phyloP scores from a whole-genome alignment of 495 filamentous ascomycete genomes.

The Parathielavia hyrcaniae region DNA sequence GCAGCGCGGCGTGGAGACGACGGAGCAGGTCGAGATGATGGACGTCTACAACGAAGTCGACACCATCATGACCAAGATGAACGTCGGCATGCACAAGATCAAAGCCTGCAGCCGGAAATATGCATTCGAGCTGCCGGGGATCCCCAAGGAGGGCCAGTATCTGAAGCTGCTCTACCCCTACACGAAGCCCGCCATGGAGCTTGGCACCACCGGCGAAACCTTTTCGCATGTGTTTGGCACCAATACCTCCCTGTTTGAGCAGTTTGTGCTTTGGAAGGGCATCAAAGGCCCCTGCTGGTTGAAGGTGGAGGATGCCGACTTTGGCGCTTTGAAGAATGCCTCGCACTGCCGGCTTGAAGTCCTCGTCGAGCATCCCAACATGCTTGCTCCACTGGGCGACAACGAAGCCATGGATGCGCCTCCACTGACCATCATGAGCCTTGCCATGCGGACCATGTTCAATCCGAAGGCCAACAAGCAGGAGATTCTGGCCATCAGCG shows the following conservation, averaged over 20 bases:
- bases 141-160: constrained; percentile 86
- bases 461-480: constrained; percentile 95
- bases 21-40: constrained; percentile 78
- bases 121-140: constrained; percentile 82
- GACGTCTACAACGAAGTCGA: constrained; percentile 88
- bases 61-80: constrained; percentile 71
- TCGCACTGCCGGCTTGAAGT: constrained; percentile 97
- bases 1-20: constrained; percentile 57
- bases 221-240: constrained; percentile 93
- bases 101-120: constrained; percentile 87
- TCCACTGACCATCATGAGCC: constrained; percentile 87
- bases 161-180: constrained; percentile 93
- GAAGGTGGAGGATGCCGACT: constrained; percentile 76
- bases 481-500: constrained; percentile 84
- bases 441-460: constrained; percentile 79
- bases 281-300: constrained; percentile 99
- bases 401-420: constrained; percentile 73
- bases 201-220: constrained; percentile 67
- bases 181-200: constrained; percentile 57
- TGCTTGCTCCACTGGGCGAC: constrained; percentile 62
- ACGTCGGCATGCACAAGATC: constrained; percentile 85
- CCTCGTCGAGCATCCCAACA: constrained; percentile 66
- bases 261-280: constrained; percentile 96
- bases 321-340: constrained; percentile 75
- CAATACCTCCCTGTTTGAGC: constrained; percentile 90